These are phyloP conservation scores for Leptomonas seymouri DNA, from an alignment of 208 protist genomes.

Conservation along the genomic window DNA sequence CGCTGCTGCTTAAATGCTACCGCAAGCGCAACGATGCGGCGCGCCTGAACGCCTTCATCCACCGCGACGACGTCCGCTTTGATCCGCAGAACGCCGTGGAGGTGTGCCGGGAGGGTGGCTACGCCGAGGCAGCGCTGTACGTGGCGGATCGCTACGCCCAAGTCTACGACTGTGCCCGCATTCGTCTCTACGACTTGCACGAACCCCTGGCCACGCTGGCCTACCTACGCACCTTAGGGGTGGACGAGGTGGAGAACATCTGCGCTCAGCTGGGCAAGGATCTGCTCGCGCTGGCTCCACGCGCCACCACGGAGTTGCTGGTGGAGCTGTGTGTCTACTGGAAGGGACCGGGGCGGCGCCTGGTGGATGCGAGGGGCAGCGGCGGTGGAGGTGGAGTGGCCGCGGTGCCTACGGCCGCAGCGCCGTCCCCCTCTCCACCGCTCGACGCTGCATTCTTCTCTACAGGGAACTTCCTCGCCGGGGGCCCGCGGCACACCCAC, in stretches of 20 bases:
- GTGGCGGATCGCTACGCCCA: conserved; percentile 82
- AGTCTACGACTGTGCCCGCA: conserved; percentile 88
- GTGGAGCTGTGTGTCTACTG: conserved; percentile 79
- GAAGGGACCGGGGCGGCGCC: conserved; percentile 46
- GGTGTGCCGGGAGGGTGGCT: conserved; percentile 91
- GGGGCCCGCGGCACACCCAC: conserved; percentile 42
- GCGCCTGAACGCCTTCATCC: conserved; percentile 93
- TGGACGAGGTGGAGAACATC: conserved; percentile 84
- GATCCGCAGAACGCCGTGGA: conserved; percentile 95
- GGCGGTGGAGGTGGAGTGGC: no score
- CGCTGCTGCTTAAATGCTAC: conserved; percentile 97
- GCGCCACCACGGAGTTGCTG: conserved; percentile 58
- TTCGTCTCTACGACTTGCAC: conserved; percentile 86
- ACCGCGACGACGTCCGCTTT: conserved; percentile 86
- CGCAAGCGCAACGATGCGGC: conserved; percentile 94
- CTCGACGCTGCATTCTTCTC: not conserved
- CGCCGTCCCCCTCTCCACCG: not conserved
- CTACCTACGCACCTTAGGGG: conserved; percentile 75
- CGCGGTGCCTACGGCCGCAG: not conserved
- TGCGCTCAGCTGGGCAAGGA: conserved; percentile 90
- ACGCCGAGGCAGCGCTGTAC: conserved; percentile 88
- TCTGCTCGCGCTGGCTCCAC: conserved; percentile 45
- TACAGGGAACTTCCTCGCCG: not conserved
- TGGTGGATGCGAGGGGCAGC: conserved; percentile 3
- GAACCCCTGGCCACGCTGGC: conserved; percentile 52